These are phyloP conservation scores for Barbarea vulgaris DNA, from an alignment of 345 rosid genomes.

Conservation along the genomic window DNA sequence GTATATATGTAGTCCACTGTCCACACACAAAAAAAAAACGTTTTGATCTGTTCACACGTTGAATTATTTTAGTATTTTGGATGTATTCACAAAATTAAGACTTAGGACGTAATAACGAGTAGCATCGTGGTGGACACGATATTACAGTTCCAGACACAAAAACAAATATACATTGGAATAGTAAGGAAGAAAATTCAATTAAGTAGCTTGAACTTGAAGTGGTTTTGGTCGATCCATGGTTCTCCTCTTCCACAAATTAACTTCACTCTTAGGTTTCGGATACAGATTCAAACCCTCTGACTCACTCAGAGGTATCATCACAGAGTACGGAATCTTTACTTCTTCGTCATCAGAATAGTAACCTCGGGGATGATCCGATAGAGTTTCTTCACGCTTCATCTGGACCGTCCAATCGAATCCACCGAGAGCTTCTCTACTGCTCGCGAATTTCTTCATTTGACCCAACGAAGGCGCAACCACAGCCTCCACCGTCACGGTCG, in stretches of 20 bases:
- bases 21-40: not conserved
- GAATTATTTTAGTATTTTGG: not conserved
- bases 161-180: not conserved
- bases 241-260: conserved; percentile 87
- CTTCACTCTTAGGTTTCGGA: conserved; percentile 47
- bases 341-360: conserved; percentile 4
- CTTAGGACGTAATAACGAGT: conserved; percentile 3
- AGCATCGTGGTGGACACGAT: not conserved
- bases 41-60: not conserved
- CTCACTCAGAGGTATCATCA: conserved; percentile 1
- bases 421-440: conserved; percentile 58
- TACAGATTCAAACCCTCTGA: conserved; percentile 9
- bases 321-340: conserved; percentile 15
- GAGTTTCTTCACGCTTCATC: conserved; percentile 39
- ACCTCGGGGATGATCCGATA: not conserved
- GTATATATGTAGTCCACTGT: not conserved
- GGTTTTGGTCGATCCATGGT: conserved; percentile 67
- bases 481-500: conserved; percentile 18
- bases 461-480: conserved; percentile 41
- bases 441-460: conserved; percentile 70
- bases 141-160: not conserved
- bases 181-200: not conserved
- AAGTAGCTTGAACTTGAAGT: conserved; percentile 50
- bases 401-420: conserved; percentile 68
- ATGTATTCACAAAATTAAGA: conserved; percentile 5